Evolutionary conservation across 75 land plant genomes (phyloP), one percentile per base, ranked within the genome.

Genomic region (Picea sitchensis): DNA sequence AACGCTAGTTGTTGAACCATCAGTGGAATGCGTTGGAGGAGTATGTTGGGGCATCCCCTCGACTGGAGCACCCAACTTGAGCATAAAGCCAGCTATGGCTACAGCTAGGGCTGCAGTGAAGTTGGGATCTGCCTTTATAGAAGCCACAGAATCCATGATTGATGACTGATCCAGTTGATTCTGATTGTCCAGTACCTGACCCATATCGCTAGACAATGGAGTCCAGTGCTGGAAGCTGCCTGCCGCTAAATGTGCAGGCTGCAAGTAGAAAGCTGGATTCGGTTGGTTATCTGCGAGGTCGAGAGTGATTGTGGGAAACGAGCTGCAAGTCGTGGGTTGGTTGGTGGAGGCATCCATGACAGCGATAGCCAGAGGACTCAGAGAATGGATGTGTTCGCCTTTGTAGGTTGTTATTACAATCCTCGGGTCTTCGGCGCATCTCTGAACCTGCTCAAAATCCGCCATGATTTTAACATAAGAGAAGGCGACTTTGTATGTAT

Each of bases 21-120:
- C 2, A 11, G 6, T 30, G 12, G 1, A 2, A 1, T 30, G 32
- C 36, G 23, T 65, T 26, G 31, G 13, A 65, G 67, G 9, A 23
- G 12, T 13, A 26, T 26, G 4, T 31, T 65, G 2, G 3, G 14
- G 67, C 14, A 31, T 30, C 17, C 38, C 38, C 72, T 36, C 36
- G 17, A 17, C 5, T 18, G 72, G 14, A 32, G 44, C n/a, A 68
- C 72, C 72, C 72, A 34, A 36, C 7, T 68, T 31, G 72, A 68
- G 38, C 5, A 68, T 34, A 31, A 18, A 68, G 17, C 44, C 17
- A 20, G 67, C 72, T 11, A 83, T 65, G 7, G 85, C 85, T 5
- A 78, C 78, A 21, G 85, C 85, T 7, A 83, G 57, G 14, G 85
- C 85, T 7, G 78, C 78, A 32, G 84, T 76, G 61, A 83, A 83